Percentiles rank a stretch among this genome's conserved stretches.
These are phyloP conservation scores for Mortierella alpina DNA, from an alignment of 192 early-diverging fungal species.

Conservation along the genomic window DNA sequence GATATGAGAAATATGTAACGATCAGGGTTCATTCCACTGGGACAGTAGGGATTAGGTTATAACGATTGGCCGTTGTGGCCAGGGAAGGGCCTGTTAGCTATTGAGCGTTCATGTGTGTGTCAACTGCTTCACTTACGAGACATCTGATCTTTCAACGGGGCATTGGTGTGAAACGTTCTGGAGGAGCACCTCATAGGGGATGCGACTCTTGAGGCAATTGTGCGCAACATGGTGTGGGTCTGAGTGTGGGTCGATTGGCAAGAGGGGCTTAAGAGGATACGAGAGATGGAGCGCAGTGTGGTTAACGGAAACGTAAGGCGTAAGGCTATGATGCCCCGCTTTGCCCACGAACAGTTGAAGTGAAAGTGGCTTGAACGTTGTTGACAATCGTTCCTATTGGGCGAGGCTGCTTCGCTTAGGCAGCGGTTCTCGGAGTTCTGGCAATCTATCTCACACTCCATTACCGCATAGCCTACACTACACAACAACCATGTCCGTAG, in stretches of 20 bases:
- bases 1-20: not conserved
- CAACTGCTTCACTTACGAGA: constrained; percentile 15
- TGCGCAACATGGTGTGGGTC: constrained; percentile 33
- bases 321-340: not conserved
- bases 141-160: constrained; percentile 34
- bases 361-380: not conserved
- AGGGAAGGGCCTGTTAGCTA: too few relatives aligned
- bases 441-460: not conserved
- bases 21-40: not conserved
- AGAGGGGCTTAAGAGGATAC: not conserved
- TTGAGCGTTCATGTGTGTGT: not conserved
- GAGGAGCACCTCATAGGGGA: not conserved
- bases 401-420: not conserved
- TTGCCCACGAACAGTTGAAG: not conserved
- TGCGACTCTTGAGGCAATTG: constrained; percentile 25
- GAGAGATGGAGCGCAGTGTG: not conserved
- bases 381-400: not conserved
- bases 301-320: not conserved
- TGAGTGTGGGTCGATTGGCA: not conserved
- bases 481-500: constrained; percentile 30
- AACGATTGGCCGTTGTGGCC: too few relatives aligned
- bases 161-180: constrained; percentile 44
- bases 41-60: too few relatives aligned
- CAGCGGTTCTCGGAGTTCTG: not conserved
- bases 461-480: not conserved